Percentiles rank a stretch among this genome's conserved stretches.
Evolutionary conservation across 1,284 basidiomycete genomes (phyloP).

Genomic region (Somion occarium): DNA sequence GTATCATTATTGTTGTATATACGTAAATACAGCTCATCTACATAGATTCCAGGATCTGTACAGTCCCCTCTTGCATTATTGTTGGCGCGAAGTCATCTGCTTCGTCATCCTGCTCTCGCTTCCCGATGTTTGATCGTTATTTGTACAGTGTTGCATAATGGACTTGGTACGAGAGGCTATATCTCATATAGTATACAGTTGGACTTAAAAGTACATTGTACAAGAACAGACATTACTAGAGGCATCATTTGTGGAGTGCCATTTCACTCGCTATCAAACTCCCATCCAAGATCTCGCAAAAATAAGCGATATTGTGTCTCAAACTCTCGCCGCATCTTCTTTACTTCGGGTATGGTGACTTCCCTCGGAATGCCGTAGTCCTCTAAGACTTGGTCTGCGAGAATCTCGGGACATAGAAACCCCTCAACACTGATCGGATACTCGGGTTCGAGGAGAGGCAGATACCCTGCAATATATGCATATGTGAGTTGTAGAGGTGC

Average conservation of each 20-base stretch:
- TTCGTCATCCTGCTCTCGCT: background rate
- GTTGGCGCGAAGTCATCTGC: background rate
- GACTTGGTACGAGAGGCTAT: background rate
- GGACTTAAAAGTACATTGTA: too few species aligned
- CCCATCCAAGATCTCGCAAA: too few species aligned
- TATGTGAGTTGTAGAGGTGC: background rate
- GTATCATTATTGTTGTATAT: slow-evolving; percentile 25
- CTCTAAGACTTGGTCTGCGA: background rate
- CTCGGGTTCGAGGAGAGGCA: background rate
- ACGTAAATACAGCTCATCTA: background rate
- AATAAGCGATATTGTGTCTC: background rate
- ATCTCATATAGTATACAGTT: background rate
- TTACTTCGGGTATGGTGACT: background rate
- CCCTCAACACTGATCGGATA: background rate
- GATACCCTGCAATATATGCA: too few species aligned
- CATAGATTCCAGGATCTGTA: slow-evolving; percentile 6
- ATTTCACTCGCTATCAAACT: too few species aligned
- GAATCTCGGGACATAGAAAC: background rate
- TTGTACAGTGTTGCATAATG: background rate
- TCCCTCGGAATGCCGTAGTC: background rate
- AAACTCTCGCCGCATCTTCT: background rate
- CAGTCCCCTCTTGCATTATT: too few species aligned
- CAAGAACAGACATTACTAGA: too few species aligned
- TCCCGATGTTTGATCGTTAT: background rate
- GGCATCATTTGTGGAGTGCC: too few species aligned